Evolutionary conservation across 345 rosid genomes (phyloP), one percentile per base, ranked within the genome.

Genomic region (Murraya koenigii): DNA sequence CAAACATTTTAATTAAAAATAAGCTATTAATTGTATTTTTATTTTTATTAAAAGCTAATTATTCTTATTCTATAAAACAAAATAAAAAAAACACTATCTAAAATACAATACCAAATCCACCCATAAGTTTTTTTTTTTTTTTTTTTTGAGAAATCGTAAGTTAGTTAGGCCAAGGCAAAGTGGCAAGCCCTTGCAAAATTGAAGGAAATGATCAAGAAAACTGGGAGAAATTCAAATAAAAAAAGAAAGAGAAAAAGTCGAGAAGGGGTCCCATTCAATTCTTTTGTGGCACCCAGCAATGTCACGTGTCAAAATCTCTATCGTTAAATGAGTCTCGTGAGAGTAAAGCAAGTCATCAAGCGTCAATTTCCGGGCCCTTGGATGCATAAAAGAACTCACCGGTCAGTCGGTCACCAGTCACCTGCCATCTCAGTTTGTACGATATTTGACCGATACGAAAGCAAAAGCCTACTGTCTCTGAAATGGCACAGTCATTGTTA

Each of bases 11-110:
- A n/a, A n/a, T n/a, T n/a, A n/a, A n/a, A n/a, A 39, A 39, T 0
- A 39, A 39, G 3, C 14, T 39, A 2, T 3, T 1, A 39, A 39
- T 1, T 0, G 9, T 39, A 0, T 2, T 39, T 39, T 39, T 0
- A 9, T 39, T 39, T 39, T 9, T 3, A 9, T 0, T 0, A 39
- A 39, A 39, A 39, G 9, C 10, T 2, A 38, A 39, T 39, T 0
- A 9, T 39, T 39, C 44, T 39, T 39, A 39, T 9, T 2, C 3
- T 9, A 39, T 39, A 39, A 39, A 8, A 8, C 0, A 39, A 39
- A 39, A 8, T 39, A n/a, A n/a, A 0, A 39, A 39, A 39, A 39
- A 8, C 9, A 39, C 44, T 2, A 39, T 8, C 9, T 2, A 3
- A 9, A 9, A 2, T 8, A 39, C 13, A 11, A 39, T 39, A 39